Evolutionary conservation across 2,329 filamentous ascomycete genomes (phyloP).

Genomic region (Ascochyta koolunga): DNA sequence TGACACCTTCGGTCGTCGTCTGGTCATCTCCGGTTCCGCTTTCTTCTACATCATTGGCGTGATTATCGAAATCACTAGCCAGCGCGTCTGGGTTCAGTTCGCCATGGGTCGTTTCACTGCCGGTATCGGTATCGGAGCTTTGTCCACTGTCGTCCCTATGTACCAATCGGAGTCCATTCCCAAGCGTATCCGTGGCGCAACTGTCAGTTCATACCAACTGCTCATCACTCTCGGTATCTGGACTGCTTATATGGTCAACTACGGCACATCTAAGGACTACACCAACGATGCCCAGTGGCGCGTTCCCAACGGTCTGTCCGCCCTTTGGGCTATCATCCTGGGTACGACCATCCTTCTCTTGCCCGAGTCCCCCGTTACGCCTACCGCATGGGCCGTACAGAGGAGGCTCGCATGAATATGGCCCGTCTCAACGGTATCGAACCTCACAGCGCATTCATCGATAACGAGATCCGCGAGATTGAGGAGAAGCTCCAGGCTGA

Average conservation of each 20-base stretch:
- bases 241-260: slow-evolving; percentile 61
- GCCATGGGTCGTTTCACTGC: slow-evolving; percentile 67
- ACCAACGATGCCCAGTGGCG: slow-evolving; percentile 64
- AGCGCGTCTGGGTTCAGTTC: slow-evolving; percentile 66
- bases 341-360: slow-evolving; percentile 61
- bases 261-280: slow-evolving; percentile 60
- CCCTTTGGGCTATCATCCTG: slow-evolving; percentile 62
- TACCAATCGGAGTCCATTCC: slow-evolving; percentile 72
- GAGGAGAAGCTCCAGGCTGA: slow-evolving; percentile 62
- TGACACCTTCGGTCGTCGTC: slow-evolving; percentile 65
- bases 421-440: slow-evolving; percentile 62
- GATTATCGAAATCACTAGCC: slow-evolving; percentile 68
- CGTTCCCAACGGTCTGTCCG: slow-evolving; percentile 66
- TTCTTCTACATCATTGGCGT: slow-evolving; percentile 70
- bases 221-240: slow-evolving; percentile 73
- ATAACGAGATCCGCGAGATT: slow-evolving; percentile 62
- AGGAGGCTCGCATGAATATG: slow-evolving; percentile 59
- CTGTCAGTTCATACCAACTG: slow-evolving; percentile 69
- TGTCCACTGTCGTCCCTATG: slow-evolving; percentile 65
- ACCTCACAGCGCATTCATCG: slow-evolving; percentile 60
- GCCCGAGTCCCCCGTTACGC: slow-evolving; percentile 64
- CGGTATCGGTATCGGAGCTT: slow-evolving; percentile 68
- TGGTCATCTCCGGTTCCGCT: slow-evolving; percentile 66
- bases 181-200: slow-evolving; percentile 66
- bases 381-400: slow-evolving; percentile 60